Conservation (phyloP, 23 red algal genomes). For the Porphyridium purpureum region DNA sequence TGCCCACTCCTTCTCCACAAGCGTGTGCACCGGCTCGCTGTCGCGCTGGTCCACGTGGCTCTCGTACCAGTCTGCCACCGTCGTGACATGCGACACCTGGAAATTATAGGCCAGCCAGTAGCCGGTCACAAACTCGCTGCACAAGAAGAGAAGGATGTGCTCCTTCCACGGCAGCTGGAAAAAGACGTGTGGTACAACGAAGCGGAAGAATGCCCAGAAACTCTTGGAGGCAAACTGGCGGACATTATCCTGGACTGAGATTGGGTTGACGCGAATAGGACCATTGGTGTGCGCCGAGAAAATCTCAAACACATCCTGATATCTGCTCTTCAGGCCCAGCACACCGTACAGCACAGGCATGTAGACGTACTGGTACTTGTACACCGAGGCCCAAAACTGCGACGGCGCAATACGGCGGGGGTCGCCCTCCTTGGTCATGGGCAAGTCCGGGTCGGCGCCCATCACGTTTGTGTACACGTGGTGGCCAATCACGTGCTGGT, state of each 20-base stretch:
- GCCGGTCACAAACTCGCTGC: constrained; percentile 40
- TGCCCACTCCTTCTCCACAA: constrained; percentile 36
- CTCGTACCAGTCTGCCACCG: constrained; percentile 24
- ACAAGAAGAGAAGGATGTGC: constrained; percentile 5
- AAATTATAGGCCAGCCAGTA: constrained; percentile 84
- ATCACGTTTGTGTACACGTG: constrained; percentile 74
- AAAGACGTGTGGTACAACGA: constrained; percentile 27
- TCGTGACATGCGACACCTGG: constrained; percentile 55
- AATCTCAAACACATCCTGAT: constrained; percentile 36
- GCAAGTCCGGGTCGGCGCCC: constrained; percentile 75
- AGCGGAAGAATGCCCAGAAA: constrained; percentile 37
- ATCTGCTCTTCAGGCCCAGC: constrained; percentile 33
- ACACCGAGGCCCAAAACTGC: constrained; percentile 33
- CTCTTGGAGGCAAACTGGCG: constrained; percentile 32
- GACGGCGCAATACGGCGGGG: constrained; percentile 21
- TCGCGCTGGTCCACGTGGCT: constrained; percentile 16
- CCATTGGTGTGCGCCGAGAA: constrained; percentile 42
- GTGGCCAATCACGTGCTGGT: constrained; percentile 78
- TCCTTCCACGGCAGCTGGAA: background rate
- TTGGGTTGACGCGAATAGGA: constrained; percentile 68
- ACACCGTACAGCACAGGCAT: constrained; percentile 66
- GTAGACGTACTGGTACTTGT: constrained; percentile 55
- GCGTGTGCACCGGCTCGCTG: too few relatives aligned
- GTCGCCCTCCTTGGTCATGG: constrained; percentile 15
- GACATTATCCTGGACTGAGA: constrained; percentile 43